phyloP scores from a whole-genome alignment of 768 basidiomycete species.

The Mycena leptocephala region DNA sequence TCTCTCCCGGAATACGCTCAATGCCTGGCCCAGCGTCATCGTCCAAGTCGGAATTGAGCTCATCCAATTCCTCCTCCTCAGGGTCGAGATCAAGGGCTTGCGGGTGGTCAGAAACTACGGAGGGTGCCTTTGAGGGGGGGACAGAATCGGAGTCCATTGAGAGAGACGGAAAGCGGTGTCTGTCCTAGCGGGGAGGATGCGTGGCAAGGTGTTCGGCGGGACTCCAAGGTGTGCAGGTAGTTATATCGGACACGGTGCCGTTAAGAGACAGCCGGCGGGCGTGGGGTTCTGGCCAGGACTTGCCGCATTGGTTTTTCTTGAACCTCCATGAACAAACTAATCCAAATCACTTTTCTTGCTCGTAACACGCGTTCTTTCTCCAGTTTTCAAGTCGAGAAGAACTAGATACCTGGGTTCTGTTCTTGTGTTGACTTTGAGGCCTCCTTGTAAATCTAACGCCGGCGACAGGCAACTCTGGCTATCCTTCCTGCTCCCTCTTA shows the following conservation, averaged over 20 bases:
- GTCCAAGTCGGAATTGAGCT: constrained; percentile 73
- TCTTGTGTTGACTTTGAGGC: too few relatives aligned
- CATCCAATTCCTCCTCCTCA: constrained; percentile 77
- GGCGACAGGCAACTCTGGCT: too few relatives aligned
- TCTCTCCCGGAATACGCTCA: constrained; percentile 75
- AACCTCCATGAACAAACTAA: background rate
- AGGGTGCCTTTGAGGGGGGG: constrained; percentile 28
- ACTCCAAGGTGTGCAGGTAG: background rate
- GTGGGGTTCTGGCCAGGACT: background rate
- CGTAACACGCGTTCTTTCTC: too few relatives aligned
- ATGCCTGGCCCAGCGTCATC: constrained; percentile 47
- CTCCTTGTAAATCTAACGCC: too few relatives aligned
- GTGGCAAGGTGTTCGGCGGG: background rate
- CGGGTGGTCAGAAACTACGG: constrained; percentile 16
- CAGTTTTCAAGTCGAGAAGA: too few relatives aligned
- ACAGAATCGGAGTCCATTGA: constrained; percentile 31
- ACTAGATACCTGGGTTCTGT: too few relatives aligned
- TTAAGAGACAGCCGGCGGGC: too few relatives aligned
- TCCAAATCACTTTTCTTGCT: too few relatives aligned
- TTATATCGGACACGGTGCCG: background rate
- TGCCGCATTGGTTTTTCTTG: background rate
- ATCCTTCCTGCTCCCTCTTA: too few relatives aligned
- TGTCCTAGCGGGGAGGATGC: background rate
- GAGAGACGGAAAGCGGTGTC: too few relatives aligned
- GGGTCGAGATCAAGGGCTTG: constrained; percentile 36